Evolutionary conservation across 305 asterid species (phyloP).

Genomic region (Rubia balearica): DNA sequence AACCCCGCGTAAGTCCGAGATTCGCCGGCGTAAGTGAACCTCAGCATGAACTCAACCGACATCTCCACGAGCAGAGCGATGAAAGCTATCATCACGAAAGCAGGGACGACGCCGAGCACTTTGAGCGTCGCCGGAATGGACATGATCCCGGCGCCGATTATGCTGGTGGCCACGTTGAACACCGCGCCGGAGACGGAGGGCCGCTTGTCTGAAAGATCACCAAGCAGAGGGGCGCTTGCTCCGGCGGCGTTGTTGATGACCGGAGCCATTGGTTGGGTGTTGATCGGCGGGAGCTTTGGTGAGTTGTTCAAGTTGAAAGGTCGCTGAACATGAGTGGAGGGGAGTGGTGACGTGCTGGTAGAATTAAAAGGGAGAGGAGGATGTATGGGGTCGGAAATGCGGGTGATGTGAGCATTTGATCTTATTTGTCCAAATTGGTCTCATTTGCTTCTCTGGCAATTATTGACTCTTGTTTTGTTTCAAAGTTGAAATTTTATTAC

Average conservation of each 20-base stretch:
- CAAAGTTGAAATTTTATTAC: neutral
- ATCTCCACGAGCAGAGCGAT: constrained; percentile 59
- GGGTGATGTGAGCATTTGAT: constrained; percentile 2
- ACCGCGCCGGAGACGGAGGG: constrained; percentile 65
- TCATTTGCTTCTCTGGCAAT: constrained; percentile 4
- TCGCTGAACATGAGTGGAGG: constrained; percentile 6
- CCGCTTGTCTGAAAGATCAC: constrained; percentile 16
- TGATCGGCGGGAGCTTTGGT: neutral
- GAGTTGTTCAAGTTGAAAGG: constrained; percentile 4
- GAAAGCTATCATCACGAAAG: constrained; percentile 49
- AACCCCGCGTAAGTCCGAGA: constrained; percentile 77
- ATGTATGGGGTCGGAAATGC: constrained; percentile 23
- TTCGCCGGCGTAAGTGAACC: constrained; percentile 74
- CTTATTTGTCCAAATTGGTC: neutral
- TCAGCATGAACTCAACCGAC: constrained; percentile 76
- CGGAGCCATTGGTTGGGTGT: constrained; percentile 52
- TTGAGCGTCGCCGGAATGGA: constrained; percentile 92
- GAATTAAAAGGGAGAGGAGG: neutral
- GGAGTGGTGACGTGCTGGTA: neutral
- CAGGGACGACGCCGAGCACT: constrained; percentile 75
- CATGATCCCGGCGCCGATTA: constrained; percentile 93
- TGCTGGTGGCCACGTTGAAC: constrained; percentile 81
- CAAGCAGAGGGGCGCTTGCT: constrained; percentile 49
- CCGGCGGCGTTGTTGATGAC: constrained; percentile 28
- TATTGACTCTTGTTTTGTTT: neutral